Base-by-base conservation (phyloP, 305 asterid species). In the Fraxinus latifolia region DNA sequence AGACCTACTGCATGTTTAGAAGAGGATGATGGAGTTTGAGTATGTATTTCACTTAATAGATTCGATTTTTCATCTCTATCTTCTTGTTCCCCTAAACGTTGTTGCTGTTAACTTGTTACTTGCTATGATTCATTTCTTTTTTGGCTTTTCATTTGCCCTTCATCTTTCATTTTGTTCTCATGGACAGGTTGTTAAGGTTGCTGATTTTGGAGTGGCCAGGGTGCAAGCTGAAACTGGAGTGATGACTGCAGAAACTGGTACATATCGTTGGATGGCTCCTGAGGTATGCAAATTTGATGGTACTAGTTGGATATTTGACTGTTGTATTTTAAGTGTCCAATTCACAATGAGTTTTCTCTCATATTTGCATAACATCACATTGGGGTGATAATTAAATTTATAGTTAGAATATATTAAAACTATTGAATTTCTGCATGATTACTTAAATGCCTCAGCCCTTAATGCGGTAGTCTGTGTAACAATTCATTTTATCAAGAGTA, bases 261-360 rank as follows among this genome's bases (percentile, higher is more conserved):
- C 98, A 0, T 95, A 95, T 73, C 88, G 98, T 83, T 95, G 98
- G 98, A 95, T 95, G 98, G 98, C 98, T 70, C 98, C 98, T 53
- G 98, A 95, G 98, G 98, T 95, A 89, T 78, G 77, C 67, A 70
- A 31, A 12, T 31, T 29, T 70, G 42, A 68, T 68, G 3, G 34
- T 70, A 29, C 32, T 4, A 62, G 33, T 62, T 62, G 15, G 23
- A 31, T 70, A 29, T 31, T 31, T 29, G 29, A 14, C 75, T 1
- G 3, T 70, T 5, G 15, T 31, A 31, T 29, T 32, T 70, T 70
- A 70, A 70, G 39, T 12, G n/a, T 25, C 37, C 74, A 68, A 68
- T 25, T 68, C 39, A 68, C 21, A 12, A 68, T 37, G 44, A 37
- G 44, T 68, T 29, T 67, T 68, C 14, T 29, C 21, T 7, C 33